Base-by-base conservation (phyloP, 2,329 filamentous ascomycete genomes). In the Aureobasidium musti region DNA sequence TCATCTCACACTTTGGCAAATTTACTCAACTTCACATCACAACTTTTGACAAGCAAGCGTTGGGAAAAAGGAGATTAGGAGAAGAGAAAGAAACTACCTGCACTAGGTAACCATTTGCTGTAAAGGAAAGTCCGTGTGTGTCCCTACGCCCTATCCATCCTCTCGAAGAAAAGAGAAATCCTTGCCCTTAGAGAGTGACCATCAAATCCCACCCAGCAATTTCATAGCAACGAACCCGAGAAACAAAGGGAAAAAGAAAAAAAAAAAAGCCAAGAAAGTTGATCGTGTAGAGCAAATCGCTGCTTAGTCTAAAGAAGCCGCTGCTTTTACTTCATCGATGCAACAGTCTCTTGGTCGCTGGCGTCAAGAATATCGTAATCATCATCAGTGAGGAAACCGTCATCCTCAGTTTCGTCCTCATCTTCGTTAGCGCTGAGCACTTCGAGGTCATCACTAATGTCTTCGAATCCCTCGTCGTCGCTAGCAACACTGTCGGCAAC, bases 301-400 rank as follows among this genome's bases (percentile, higher is more conserved):
- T 45, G 26, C 39, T 33, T 26, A 52, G 33, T 59, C 57, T 61
- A 47, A 19, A 17, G 10, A 52, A 23, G 30, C 10, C 13, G 28
- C 57, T 10, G 35, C 57, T 33, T 45, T 52, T 64, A 64, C 63
- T 66, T 59, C 64, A 59, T 63, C n/a, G 66, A 67, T 26, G 73
- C 72, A 49, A 77, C 72, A 52, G 75, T 77, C 72, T 98, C 94
- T 77, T 96, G 91, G 71, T 98, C 94, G 67, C 91, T 96, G 50
- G 92, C 94, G 80, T 97, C 92, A 53, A 98, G 87, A 71, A 98
- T 93, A 74, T 99, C 95, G 77, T 98, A 99, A 80, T 99, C 95
- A 77, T 98, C 95, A 70, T 99, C 95, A 0, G 95, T 98, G 82
- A 96, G 80, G 83, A 97, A 97, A 14, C 89, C 91, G 68, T 90